Evolutionary conservation across 176 grass and related monocot genomes (phyloP).

Genomic region (Tillandsia fasciculata): DNA sequence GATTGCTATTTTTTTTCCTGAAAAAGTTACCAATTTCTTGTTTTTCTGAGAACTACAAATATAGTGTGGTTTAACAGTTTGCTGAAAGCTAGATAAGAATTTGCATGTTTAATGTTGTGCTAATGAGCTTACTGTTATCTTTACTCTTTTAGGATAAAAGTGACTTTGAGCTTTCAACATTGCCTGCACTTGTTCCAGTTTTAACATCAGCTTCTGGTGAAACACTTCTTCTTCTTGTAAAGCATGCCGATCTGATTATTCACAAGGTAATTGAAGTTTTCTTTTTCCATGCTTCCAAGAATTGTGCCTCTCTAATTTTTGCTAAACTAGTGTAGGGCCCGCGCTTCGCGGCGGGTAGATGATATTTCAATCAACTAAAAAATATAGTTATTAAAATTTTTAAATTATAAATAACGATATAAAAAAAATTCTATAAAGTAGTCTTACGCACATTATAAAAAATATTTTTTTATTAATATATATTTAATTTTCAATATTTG

Average conservation of each 20-base stretch:
- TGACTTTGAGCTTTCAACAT: constrained; percentile 95
- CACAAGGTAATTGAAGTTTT: constrained; percentile 55
- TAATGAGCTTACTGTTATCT: background rate
- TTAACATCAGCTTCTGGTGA: constrained; percentile 92
- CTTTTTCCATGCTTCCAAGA: constrained; percentile 7
- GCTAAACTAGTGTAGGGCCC: too few species aligned
- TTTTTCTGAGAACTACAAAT: background rate
- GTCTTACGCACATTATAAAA: too few species aligned
- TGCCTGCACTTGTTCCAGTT: constrained; percentile 87
- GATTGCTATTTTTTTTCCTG: constrained; percentile 1
- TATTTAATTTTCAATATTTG: too few species aligned
- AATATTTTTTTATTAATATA: too few species aligned
- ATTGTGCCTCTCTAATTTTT: background rate
- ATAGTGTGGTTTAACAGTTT: too few species aligned
- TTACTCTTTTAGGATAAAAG: constrained; percentile 58
- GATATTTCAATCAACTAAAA: too few species aligned
- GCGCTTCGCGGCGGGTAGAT: too few species aligned
- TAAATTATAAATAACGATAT: too few species aligned
- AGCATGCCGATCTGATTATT: constrained; percentile 87
- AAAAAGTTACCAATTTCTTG: background rate
- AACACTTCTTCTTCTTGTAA: constrained; percentile 94
- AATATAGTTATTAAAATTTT: too few species aligned
- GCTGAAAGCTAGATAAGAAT: background rate
- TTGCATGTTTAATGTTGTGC: background rate
- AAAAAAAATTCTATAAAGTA: too few species aligned